Evolutionary conservation across 352 stramenopile species (phyloP).

Genomic region (Phytophthora brassicae): DNA sequence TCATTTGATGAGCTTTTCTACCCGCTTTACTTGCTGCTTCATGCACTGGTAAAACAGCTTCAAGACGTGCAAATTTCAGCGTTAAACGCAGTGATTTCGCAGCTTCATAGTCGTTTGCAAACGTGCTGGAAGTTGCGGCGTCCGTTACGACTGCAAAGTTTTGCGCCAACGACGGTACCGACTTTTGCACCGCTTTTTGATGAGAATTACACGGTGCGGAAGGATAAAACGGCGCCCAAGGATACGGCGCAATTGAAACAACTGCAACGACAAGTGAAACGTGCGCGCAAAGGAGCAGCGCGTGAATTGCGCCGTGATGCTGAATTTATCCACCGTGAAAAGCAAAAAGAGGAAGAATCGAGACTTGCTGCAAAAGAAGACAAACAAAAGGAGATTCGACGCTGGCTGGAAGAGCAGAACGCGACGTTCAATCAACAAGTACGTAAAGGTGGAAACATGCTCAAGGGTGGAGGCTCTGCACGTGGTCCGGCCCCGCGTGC

Average conservation of each 20-base stretch:
- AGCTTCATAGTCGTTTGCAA: constrained; percentile 48
- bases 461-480: constrained; percentile 91
- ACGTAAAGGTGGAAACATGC: constrained; percentile 92
- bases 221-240: constrained; percentile 86
- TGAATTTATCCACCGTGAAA: constrained; percentile 93
- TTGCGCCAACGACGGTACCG: constrained; percentile 64
- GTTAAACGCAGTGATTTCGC: constrained; percentile 49
- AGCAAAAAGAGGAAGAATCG: constrained; percentile 86
- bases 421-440: constrained; percentile 98
- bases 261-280: constrained; percentile 95
- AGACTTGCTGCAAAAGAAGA: constrained; percentile 80
- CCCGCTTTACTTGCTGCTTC: constrained; percentile 66
- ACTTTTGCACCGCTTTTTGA: constrained; percentile 91
- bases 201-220: constrained; percentile 91
- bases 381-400: constrained; percentile 95
- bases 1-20: constrained; percentile 81
- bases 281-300: constrained; percentile 94
- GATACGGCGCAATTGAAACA: constrained; percentile 89
- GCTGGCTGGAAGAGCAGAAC: constrained; percentile 96
- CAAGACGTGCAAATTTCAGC: constrained; percentile 10
- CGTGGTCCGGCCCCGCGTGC: constrained; percentile 58
- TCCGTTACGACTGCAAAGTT: constrained; percentile 78
- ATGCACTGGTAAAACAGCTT: constrained; percentile 58
- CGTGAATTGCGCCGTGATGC: constrained; percentile 94
- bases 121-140: constrained; percentile 47